Percentiles rank a stretch among this genome's conserved stretches.
Evolutionary conservation across 2,329 filamentous ascomycete species (phyloP).

Genomic region (Ophiostoma pallidulum): DNA sequence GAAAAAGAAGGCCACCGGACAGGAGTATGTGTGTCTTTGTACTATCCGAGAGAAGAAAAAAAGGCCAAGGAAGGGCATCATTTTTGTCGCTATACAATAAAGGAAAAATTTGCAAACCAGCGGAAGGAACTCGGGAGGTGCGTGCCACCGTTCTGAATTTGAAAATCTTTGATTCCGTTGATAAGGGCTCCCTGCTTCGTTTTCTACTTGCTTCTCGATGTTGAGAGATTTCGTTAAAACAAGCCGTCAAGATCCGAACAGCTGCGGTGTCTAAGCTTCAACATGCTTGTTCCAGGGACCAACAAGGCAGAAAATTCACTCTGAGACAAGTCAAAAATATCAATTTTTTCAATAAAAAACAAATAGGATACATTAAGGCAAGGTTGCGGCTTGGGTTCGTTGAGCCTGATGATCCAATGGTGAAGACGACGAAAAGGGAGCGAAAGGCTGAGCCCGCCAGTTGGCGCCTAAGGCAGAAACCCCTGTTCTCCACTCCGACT

Average conservation of each 20-base stretch:
- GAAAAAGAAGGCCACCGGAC: conserved; percentile 7
- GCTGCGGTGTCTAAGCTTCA: no score
- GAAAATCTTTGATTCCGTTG: background rate
- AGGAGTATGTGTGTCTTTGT: conserved; percentile 3
- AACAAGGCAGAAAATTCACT: no score
- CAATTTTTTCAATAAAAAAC: background rate
- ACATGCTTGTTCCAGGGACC: no score
- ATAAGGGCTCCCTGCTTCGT: no score
- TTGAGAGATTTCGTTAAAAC: conserved; percentile 40
- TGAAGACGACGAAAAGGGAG: no score
- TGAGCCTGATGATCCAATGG: background rate
- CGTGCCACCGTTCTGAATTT: background rate
- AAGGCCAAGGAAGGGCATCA: background rate
- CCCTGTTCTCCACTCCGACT: no score
- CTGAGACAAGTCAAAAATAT: background rate
- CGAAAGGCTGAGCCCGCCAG: no score
- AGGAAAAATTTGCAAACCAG: background rate
- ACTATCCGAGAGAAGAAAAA: no score
- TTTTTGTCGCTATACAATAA: background rate
- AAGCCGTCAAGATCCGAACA: no score
- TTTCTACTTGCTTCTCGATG: conserved; percentile 61
- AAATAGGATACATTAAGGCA: background rate
- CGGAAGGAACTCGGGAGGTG: background rate
- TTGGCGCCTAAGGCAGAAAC: conserved; percentile 10
- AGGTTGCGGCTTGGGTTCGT: background rate